Evolutionary conservation across 78 protist genomes (phyloP).

Genomic region (Dictyostelium discoideum): DNA sequence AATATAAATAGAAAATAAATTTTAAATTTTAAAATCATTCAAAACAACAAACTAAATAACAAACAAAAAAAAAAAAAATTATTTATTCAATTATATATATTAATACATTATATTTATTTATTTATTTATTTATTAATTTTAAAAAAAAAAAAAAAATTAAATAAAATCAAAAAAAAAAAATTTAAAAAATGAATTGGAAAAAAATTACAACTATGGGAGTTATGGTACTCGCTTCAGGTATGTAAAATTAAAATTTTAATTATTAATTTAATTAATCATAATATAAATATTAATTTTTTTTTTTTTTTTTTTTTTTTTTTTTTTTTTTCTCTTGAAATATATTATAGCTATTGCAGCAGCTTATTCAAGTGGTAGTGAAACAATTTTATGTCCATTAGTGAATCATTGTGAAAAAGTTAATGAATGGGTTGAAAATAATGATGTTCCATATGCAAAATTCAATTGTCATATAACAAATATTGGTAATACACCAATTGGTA

Average conservation of each 20-base stretch:
- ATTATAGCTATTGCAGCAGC: constrained; percentile 11
- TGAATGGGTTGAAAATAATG: not conserved
- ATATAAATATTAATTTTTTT: not conserved
- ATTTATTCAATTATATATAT: constrained; percentile 11
- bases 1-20: not conserved
- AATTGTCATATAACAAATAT: not conserved
- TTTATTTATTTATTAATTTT: not conserved
- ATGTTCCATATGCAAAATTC: not conserved
- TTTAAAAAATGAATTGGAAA: constrained; percentile 20
- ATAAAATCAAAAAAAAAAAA: not conserved
- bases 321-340: not conserved
- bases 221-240: not conserved
- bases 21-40: not conserved
- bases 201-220: not conserved
- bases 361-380: not conserved
- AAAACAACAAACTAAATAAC: not conserved
- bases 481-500: not conserved
- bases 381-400: not conserved
- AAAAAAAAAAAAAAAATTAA: not conserved
- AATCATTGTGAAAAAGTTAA: constrained; percentile 21
- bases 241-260: not conserved
- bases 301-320: not conserved
- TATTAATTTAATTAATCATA: not conserved
- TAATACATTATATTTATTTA: not conserved
- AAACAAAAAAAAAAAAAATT: not conserved